Conservation (phyloP, 176 grass and related monocot genomes). For the Panicum miliaceum region DNA sequence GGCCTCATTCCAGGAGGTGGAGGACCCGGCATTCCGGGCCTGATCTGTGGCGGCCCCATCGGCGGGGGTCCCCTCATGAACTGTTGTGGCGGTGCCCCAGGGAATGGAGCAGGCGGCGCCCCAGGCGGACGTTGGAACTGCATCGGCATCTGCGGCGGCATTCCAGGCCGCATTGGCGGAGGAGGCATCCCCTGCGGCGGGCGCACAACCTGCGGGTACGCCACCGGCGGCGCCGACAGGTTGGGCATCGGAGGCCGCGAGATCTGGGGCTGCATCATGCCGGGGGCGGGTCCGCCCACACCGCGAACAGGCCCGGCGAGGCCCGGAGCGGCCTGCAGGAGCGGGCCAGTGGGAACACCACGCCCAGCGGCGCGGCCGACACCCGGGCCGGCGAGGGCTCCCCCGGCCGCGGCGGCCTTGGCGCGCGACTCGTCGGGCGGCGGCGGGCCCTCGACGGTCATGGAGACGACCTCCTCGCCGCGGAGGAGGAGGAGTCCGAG, state of each 20-base stretch:
- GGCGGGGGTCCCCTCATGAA: slow-evolving; percentile 75
- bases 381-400: slow-evolving; percentile 63
- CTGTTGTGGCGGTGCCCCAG: slow-evolving; percentile 62
- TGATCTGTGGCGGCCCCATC: slow-evolving; percentile 59
- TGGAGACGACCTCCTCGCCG: slow-evolving; percentile 95
- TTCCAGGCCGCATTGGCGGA: slow-evolving; percentile 47
- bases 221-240: slow-evolving; percentile 70
- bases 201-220: slow-evolving; percentile 85
- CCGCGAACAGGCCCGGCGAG: slow-evolving; percentile 84
- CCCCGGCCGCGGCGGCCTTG: slow-evolving; percentile 62
- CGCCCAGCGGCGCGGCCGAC: slow-evolving; percentile 77
- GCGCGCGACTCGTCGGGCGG: slow-evolving; percentile 92
- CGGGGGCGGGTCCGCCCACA: slow-evolving; percentile 77
- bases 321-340: slow-evolving; percentile 83
- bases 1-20: slow-evolving; percentile 90
- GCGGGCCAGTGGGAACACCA: slow-evolving; percentile 71
- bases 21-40: slow-evolving; percentile 75
- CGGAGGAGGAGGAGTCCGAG: slow-evolving; percentile 96
- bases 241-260: slow-evolving; percentile 81
- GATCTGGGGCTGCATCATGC: slow-evolving; percentile 98
- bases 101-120: slow-evolving; percentile 58
- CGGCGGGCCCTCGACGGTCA: slow-evolving; percentile 96
- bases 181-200: slow-evolving; percentile 51
- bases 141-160: slow-evolving; percentile 52
- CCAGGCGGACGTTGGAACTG: slow-evolving; percentile 75